Conservation (phyloP, 106 monocot genomes). For the Chionographis japonica region DNA sequence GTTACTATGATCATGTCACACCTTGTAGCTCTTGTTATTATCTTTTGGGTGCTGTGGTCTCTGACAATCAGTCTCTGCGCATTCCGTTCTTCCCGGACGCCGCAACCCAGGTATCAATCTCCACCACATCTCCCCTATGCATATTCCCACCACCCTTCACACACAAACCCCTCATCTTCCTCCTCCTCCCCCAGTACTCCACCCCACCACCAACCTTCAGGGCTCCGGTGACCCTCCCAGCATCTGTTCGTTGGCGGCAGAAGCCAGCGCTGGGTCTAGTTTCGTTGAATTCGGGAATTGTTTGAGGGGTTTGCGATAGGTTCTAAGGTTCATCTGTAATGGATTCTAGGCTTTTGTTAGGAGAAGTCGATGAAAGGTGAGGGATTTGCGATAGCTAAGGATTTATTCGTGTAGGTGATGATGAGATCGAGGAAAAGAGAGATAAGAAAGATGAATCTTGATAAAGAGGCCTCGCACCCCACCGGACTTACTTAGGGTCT, state of each 20-base stretch:
- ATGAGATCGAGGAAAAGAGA: too few species aligned
- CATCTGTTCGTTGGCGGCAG: background rate
- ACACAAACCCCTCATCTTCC: slow-evolving; percentile 1
- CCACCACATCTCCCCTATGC: slow-evolving; percentile 58
- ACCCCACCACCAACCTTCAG: background rate
- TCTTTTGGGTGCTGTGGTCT: slow-evolving; percentile 19
- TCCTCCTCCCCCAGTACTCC: background rate
- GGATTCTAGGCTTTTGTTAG: too few species aligned
- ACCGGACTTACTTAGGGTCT: too few species aligned
- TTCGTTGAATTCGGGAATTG: too few species aligned
- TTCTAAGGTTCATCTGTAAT: too few species aligned
- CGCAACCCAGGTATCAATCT: slow-evolving; percentile 63
- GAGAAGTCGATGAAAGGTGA: too few species aligned
- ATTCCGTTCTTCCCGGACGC: slow-evolving; percentile 65
- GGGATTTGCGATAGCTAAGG: too few species aligned
- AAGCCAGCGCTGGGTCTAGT: background rate
- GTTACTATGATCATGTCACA: background rate
- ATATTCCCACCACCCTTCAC: slow-evolving; percentile 1
- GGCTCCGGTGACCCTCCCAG: background rate
- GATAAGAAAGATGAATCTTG: too few species aligned
- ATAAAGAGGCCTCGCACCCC: too few species aligned
- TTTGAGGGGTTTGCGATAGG: too few species aligned
- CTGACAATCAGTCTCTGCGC: slow-evolving; percentile 56
- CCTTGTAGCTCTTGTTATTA: slow-evolving; percentile 42
- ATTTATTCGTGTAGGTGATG: too few species aligned